Evolutionary conservation across 225 moss, liverwort and hornwort genomes (phyloP).

Genomic region (Antitrichia curtipendula): DNA sequence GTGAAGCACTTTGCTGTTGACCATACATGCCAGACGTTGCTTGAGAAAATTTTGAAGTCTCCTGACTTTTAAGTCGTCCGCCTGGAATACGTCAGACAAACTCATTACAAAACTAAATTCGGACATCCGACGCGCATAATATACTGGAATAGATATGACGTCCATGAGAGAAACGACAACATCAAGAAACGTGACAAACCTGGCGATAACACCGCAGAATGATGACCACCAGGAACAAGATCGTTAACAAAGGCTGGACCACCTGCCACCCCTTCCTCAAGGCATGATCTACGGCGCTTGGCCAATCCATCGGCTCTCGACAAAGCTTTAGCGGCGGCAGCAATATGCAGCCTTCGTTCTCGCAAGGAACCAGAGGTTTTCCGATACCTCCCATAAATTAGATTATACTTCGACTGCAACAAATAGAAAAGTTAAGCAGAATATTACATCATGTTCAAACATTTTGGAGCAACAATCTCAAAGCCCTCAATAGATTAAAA

Average conservation of each 20-base stretch:
- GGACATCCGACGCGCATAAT: not conserved
- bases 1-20: slow-evolving; percentile 48
- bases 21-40: slow-evolving; percentile 17
- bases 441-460: not conserved
- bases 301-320: slow-evolving; percentile 48
- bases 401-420: slow-evolving; percentile 76
- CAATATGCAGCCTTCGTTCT: slow-evolving; percentile 70
- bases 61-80: slow-evolving; percentile 16
- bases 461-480: not conserved
- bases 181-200: slow-evolving; percentile 6
- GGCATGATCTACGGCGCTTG: slow-evolving; percentile 27
- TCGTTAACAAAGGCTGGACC: slow-evolving; percentile 13
- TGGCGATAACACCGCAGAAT: slow-evolving; percentile 13
- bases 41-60: slow-evolving; percentile 19
- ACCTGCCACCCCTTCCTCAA: slow-evolving; percentile 18
- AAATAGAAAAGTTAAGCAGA: not conserved
- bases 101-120: not conserved
- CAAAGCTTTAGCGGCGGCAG: slow-evolving; percentile 59
- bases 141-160: not conserved
- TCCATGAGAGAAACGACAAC: not conserved
- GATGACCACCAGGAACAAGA: slow-evolving; percentile 13
- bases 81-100: slow-evolving; percentile 12
- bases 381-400: slow-evolving; percentile 70
- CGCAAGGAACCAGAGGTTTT: slow-evolving; percentile 52
- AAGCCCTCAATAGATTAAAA: not conserved